A percentile compares a stretch with the other conserved stretches of the same genome.
Evolutionary conservation across 164 flowering plant species (phyloP).

Genomic region (Macadamia integrifolia): DNA sequence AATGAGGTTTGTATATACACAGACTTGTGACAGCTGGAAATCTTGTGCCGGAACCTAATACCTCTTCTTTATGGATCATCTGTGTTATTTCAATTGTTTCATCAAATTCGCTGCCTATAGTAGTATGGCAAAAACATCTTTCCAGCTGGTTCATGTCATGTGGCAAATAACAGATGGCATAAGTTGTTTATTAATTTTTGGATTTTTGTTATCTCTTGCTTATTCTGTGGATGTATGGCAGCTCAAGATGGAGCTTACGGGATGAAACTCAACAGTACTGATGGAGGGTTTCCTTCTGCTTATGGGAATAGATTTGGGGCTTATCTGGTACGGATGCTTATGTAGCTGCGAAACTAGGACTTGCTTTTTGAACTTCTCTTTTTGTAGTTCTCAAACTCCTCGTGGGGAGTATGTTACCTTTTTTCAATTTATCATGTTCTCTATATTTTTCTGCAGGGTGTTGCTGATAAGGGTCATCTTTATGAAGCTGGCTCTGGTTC

Average conservation of each 20-base stretch:
- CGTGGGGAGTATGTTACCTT: not conserved
- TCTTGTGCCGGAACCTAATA: not conserved
- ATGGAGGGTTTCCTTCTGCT: constrained; percentile 43
- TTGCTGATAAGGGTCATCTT: constrained; percentile 52
- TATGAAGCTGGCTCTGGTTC: constrained; percentile 66
- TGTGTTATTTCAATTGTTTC: not conserved
- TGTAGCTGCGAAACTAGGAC: not conserved
- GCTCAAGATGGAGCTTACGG: constrained; percentile 64
- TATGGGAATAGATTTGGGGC: constrained; percentile 66
- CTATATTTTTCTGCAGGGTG: constrained; percentile 39
- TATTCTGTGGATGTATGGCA: constrained; percentile 10
- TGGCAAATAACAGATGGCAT: not conserved
- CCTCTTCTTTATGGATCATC: not conserved
- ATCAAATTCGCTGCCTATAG: not conserved
- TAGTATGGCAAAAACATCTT: too few relatives aligned
- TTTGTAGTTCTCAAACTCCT: not conserved
- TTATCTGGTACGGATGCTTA: constrained; percentile 46
- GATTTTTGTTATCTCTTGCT: not conserved
- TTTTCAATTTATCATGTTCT: constrained; percentile 2
- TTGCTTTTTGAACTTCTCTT: not conserved
- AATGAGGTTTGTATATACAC: not conserved
- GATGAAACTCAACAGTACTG: constrained; percentile 44
- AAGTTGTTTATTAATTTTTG: not conserved
- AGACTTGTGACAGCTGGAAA: not conserved
- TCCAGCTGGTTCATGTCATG: not conserved